Base-by-base conservation (phyloP, 139 green algal species). In the Picochlorum costavermella region DNA sequence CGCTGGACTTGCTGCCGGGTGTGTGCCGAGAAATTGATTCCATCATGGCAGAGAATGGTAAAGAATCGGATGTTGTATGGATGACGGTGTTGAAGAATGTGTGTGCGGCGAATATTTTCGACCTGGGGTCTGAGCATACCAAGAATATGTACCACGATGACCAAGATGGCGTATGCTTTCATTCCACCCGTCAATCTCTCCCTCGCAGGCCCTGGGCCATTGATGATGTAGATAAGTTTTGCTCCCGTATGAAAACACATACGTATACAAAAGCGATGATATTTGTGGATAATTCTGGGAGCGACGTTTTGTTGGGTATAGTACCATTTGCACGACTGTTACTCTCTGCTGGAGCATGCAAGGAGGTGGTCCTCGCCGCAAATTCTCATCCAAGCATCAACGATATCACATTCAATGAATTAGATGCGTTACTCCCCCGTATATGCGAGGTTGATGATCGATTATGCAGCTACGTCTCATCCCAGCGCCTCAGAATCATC, bases 241-340 rank as follows among this genome's bases (percentile, higher is more conserved):
- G 88, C 17, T 55, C 51, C 3, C 40, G 48, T 33, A 44, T 77
- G n/a, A 65, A 36, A 31, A 56, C 12, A 36, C 58, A 70, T 26
- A 67, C n/a, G 3, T 85, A 88, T 68, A 51, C 51, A 5, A 82
- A 88, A 64, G 87, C 79, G 5, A 44, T 95, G 30, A 59, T 96
- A 17, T 96, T 96, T 65, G 85, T 90, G 1, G 90, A 97, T 73
- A 97, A 96, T 64, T 78, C 86, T 0, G 91, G 91, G 2, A 77
- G 80, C 13, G 91, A 97, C 56, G 81, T 96, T 6, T 57, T 94
- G 31, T 67, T 91, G 40, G 85, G 70, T 26, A 94, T 97, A 73
- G 46, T 97, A 40, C 90, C 88, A 0, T 67, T 97, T 33, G 87
- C 85, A 5, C 44, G 91, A 5, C 83, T 95, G 84, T 76, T 97